Base-by-base conservation (phyloP, 805 yeast genomes). In the Ogataea salicorniae region DNA sequence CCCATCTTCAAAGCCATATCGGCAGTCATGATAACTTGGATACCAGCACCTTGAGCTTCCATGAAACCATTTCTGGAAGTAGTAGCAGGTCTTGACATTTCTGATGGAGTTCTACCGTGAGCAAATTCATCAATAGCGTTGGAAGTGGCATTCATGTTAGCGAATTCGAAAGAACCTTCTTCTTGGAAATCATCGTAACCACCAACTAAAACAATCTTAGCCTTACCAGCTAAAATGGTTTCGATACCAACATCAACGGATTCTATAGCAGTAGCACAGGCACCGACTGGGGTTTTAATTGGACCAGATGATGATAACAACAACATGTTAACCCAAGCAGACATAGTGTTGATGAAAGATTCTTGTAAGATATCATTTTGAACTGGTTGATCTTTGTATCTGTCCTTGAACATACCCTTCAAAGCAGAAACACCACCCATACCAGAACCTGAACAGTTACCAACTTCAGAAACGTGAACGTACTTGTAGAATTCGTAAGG, bases 41-140 rank as follows among this genome's bases (percentile, higher is more conserved):
- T 86, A 82, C 99, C 99, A 46, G 98, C 81, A 78, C 99, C 99
- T 74, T 94, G 99, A 37, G 99, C 84, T 78, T 94, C 99, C 98
- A 94, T 94, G 77, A 94, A 94, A 60, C 99, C 99, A 60, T 84
- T 79, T 79, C 99, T 87, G 41, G 96, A 76, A 38, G 97, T 85
- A 45, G 99, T 91, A 46, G 97, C 80, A 48, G 99, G 99, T 74
- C 99, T 87, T 26, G 98, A 92, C 98, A 94, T 94, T 72, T 94
- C 99, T 49, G 84, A 77, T 58, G 99, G 98, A 45, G 97, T 88
- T 76, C 99, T 88, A 56, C 99, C 99, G 57, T 88, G 94, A 43
- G 80, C 96, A 58, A 85, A 76, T 74, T 94, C 99, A 50, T 83
- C 88, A 50, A 80, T 64, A 26, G 97, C 76, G 72, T 92, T 89